Evolutionary conservation across 352 stramenopile species (phyloP).

Genomic region (Globisporangium polare): DNA sequence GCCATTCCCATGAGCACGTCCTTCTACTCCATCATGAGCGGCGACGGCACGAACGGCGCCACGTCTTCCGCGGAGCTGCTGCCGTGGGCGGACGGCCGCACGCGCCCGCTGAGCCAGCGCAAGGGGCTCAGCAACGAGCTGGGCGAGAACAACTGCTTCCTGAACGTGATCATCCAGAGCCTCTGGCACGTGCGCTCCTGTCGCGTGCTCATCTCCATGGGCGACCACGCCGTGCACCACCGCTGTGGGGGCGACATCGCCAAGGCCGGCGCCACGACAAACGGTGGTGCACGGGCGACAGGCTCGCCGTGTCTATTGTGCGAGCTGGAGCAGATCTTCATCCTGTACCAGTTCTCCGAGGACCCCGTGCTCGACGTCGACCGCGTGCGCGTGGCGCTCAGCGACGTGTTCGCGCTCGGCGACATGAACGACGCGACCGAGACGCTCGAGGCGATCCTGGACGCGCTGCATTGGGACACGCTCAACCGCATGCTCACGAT

Average conservation of each 20-base stretch:
- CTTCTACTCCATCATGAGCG: background rate
- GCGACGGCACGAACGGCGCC: background rate
- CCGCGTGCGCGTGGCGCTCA: slow-evolving; percentile 61
- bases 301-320: slow-evolving; percentile 58
- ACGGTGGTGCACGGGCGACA: background rate
- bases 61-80: background rate
- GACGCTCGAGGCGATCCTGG: slow-evolving; percentile 77
- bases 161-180: slow-evolving; percentile 90
- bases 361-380: slow-evolving; percentile 72
- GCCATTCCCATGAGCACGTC: background rate
- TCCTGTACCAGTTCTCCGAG: slow-evolving; percentile 82
- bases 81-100: slow-evolving; percentile 8
- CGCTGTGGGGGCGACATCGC: slow-evolving; percentile 36
- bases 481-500: slow-evolving; percentile 70
- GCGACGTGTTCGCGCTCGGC: slow-evolving; percentile 63
- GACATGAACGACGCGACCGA: slow-evolving; percentile 86
- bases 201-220: slow-evolving; percentile 70
- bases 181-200: slow-evolving; percentile 88
- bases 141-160: slow-evolving; percentile 89
- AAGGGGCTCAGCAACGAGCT: slow-evolving; percentile 83
- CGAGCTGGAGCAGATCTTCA: slow-evolving; percentile 83
- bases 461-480: slow-evolving; percentile 74
- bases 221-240: slow-evolving; percentile 77
- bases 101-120: slow-evolving; percentile 36
- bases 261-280: slow-evolving; percentile 17